These are phyloP conservation scores for Murraya paniculata DNA, from an alignment of 345 rosid species.

Conservation along the genomic window DNA sequence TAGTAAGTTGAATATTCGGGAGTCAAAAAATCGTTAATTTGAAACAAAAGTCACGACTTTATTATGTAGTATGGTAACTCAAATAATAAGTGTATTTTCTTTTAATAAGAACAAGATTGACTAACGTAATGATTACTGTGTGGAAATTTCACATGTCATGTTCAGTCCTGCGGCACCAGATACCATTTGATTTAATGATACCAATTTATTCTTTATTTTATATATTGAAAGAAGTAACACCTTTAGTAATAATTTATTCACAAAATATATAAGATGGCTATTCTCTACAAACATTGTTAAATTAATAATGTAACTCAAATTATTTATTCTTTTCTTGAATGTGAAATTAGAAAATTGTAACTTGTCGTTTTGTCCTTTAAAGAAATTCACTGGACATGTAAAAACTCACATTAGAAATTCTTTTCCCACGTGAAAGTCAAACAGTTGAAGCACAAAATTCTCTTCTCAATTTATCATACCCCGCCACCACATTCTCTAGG, in stretches of 20 bases:
- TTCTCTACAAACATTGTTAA: too few relatives aligned
- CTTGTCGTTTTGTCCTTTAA: neutral
- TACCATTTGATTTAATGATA: too few relatives aligned
- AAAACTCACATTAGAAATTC: neutral
- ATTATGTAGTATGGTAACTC: too few relatives aligned
- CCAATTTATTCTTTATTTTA: neutral
- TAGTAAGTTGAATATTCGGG: too few relatives aligned
- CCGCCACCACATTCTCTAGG: neutral
- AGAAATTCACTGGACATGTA: neutral
- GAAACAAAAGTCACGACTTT: too few relatives aligned
- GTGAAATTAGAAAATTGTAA: neutral
- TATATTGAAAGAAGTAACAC: neutral
- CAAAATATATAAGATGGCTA: too few relatives aligned
- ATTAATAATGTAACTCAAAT: too few relatives aligned
- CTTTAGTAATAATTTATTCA: neutral
- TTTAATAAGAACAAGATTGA: neutral
- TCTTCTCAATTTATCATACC: neutral
- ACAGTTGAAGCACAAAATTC: neutral
- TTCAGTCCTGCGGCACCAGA: too few relatives aligned
- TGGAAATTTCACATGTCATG: too few relatives aligned
- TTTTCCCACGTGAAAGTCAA: neutral
- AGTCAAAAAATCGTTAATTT: too few relatives aligned
- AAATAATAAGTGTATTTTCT: neutral
- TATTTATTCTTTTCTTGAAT: too few relatives aligned
- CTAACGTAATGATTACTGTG: too few relatives aligned